Evolutionary conservation across 2,329 filamentous ascomycete species (phyloP).

Genomic region (Aspergillus floridensis): DNA sequence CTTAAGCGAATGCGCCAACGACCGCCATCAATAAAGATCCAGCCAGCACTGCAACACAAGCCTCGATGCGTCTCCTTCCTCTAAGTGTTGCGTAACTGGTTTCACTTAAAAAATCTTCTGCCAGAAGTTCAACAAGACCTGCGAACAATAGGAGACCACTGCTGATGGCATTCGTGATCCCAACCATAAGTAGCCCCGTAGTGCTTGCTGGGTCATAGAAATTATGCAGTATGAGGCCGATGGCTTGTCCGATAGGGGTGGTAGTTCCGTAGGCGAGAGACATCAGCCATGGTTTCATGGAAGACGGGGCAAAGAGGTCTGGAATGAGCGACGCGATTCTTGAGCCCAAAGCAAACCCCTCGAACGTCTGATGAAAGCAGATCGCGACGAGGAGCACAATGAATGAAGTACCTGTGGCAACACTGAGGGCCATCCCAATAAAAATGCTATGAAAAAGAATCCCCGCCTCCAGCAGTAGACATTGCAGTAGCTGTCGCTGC

Average conservation of each 20-base stretch:
- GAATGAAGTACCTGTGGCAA: constrained; percentile 75
- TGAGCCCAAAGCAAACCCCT: constrained; percentile 80
- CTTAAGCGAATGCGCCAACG: constrained; percentile 64
- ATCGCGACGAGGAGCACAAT: constrained; percentile 77
- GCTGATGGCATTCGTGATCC: constrained; percentile 83
- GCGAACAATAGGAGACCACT: constrained; percentile 78
- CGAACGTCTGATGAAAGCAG: constrained; percentile 82
- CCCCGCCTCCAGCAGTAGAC: constrained; percentile 74
- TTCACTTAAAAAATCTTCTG: constrained; percentile 76
- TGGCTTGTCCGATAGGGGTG: constrained; percentile 79
- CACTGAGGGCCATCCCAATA: constrained; percentile 82
- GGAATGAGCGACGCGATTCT: constrained; percentile 75
- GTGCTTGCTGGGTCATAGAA: constrained; percentile 77
- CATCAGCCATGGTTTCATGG: constrained; percentile 72
- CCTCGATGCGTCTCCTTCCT: constrained; percentile 59
- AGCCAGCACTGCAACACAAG: constrained; percentile 59
- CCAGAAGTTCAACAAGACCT: constrained; percentile 76
- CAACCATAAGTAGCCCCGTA: constrained; percentile 75
- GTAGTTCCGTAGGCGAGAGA: constrained; percentile 64
- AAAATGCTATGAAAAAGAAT: constrained; percentile 84
- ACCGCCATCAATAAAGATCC: constrained; percentile 64
- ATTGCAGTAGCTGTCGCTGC: constrained; percentile 70
- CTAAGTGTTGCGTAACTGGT: constrained; percentile 60
- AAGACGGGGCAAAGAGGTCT: constrained; percentile 64
- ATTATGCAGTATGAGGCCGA: constrained; percentile 73